Percentiles rank a stretch among this genome's conserved stretches.
Evolutionary conservation across 371 early-diverging fungal species (phyloP).

Genomic region (Mucor irregularis): DNA sequence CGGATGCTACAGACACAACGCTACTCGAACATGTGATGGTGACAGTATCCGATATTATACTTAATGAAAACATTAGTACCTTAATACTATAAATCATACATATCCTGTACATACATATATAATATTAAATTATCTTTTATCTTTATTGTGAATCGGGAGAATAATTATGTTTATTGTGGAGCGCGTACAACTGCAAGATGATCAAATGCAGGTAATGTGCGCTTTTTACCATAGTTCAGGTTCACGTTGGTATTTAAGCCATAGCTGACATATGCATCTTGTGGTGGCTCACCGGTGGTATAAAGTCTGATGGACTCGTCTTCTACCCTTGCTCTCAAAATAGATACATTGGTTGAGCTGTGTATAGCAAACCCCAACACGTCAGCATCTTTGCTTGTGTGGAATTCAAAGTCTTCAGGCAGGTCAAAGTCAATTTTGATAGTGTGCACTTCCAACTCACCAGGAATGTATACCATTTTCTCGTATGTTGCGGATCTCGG

Average conservation of each 20-base stretch:
- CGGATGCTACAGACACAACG: conserved; percentile 62
- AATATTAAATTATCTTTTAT: too few species aligned
- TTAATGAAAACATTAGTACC: conserved; percentile 44
- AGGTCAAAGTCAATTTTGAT: neutral
- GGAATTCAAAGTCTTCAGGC: neutral
- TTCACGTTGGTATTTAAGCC: conserved; percentile 9
- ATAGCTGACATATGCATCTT: conserved; percentile 1
- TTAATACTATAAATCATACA: conserved; percentile 16
- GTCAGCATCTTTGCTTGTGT: neutral
- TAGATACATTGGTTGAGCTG: neutral
- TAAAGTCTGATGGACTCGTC: conserved; percentile 4
- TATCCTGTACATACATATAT: too few species aligned
- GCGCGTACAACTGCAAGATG: conserved; percentile 2
- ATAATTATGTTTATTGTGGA: too few species aligned
- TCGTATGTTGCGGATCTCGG: neutral
- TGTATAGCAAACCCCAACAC: conserved; percentile 9
- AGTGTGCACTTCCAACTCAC: neutral
- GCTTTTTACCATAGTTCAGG: neutral
- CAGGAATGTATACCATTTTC: neutral
- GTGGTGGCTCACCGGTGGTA: neutral
- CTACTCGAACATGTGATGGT: conserved; percentile 61
- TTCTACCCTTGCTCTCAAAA: conserved; percentile 3
- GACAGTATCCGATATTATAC: conserved; percentile 58
- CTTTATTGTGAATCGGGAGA: too few species aligned
- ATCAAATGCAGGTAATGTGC: conserved; percentile 12